Evolutionary conservation across 768 basidiomycete species (phyloP).

Genomic region (Nidularia pulvinata): DNA sequence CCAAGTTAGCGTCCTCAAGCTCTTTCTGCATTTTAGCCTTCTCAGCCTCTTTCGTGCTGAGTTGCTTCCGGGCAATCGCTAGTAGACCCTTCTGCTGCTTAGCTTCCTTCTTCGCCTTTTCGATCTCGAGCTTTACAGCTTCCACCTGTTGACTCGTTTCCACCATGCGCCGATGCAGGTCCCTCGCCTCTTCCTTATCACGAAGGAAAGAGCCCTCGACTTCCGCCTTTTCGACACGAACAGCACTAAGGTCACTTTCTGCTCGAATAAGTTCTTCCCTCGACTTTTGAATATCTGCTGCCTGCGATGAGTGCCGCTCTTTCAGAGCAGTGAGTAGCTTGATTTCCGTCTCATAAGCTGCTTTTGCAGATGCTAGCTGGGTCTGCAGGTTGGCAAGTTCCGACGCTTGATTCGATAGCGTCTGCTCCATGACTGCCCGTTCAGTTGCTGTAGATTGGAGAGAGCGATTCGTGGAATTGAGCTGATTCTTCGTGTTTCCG

Average conservation of each 20-base stretch:
- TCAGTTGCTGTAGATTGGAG: slow-evolving; percentile 67
- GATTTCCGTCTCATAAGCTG: slow-evolving; percentile 85
- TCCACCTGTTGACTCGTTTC: slow-evolving; percentile 78
- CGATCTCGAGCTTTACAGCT: slow-evolving; percentile 68
- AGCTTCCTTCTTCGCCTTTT: slow-evolving; percentile 91
- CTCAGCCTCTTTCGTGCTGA: slow-evolving; percentile 81
- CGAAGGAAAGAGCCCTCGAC: slow-evolving; percentile 83
- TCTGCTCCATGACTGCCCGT: slow-evolving; percentile 63
- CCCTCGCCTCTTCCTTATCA: slow-evolving; percentile 94
- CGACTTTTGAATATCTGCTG: slow-evolving; percentile 67
- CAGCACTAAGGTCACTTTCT: slow-evolving; percentile 90
- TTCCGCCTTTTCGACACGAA: slow-evolving; percentile 90
- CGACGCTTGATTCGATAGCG: slow-evolving; percentile 63
- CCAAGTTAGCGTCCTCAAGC: slow-evolving; percentile 61
- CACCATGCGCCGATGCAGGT: slow-evolving; percentile 81
- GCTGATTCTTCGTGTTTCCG: slow-evolving; percentile 84
- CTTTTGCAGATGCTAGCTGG: slow-evolving; percentile 82
- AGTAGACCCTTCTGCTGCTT: slow-evolving; percentile 96
- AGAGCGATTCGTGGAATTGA: slow-evolving; percentile 76
- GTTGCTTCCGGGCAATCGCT: slow-evolving; percentile 94
- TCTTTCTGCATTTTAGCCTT: slow-evolving; percentile 72
- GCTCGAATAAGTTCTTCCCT: slow-evolving; percentile 82
- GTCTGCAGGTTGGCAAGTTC: slow-evolving; percentile 82
- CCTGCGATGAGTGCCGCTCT: slow-evolving; percentile 68
- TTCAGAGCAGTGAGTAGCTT: slow-evolving; percentile 65